Conservation (phyloP, 345 rosid species). For the Sapria himalayana region DNA sequence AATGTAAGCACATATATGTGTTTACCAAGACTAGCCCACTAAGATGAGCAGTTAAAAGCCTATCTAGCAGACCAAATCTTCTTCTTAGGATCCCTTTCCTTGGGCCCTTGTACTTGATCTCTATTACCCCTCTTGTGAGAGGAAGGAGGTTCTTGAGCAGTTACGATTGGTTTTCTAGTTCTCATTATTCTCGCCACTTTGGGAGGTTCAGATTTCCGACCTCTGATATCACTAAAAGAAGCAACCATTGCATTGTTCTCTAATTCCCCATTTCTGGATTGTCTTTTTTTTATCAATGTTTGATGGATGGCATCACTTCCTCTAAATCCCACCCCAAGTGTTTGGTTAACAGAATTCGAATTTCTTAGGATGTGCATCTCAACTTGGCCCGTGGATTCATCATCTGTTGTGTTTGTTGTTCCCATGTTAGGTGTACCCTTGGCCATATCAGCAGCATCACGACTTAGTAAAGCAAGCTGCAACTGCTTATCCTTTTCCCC, state of each 20-base stretch:
- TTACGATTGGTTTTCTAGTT: constrained; percentile 22
- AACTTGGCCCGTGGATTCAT: constrained; percentile 20
- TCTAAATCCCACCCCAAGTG: constrained; percentile 21
- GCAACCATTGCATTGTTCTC: constrained; percentile 28
- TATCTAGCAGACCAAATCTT: constrained; percentile 37
- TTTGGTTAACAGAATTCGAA: constrained; percentile 34
- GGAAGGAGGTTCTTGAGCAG: constrained; percentile 16
- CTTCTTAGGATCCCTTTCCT: constrained; percentile 50
- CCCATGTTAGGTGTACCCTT: constrained; percentile 31
- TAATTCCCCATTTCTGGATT: constrained; percentile 50
- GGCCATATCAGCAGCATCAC: constrained; percentile 15
- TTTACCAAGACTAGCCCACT: background rate
- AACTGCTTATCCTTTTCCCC: constrained; percentile 46
- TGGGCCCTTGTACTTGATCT: constrained; percentile 28
- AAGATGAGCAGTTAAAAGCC: background rate
- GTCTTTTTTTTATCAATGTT: constrained; percentile 35
- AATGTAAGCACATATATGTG: constrained; percentile 1
- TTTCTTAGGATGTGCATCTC: constrained; percentile 40
- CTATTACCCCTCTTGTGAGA: constrained; percentile 31
- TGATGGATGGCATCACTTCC: constrained; percentile 17
- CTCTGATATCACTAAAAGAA: constrained; percentile 27
- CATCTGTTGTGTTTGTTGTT: constrained; percentile 23
- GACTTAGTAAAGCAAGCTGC: constrained; percentile 13
- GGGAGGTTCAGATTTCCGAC: constrained; percentile 71
- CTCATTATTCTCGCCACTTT: constrained; percentile 27